Base-by-base conservation (phyloP, 768 basidiomycete genomes). In the Boletus rubescentipes region DNA sequence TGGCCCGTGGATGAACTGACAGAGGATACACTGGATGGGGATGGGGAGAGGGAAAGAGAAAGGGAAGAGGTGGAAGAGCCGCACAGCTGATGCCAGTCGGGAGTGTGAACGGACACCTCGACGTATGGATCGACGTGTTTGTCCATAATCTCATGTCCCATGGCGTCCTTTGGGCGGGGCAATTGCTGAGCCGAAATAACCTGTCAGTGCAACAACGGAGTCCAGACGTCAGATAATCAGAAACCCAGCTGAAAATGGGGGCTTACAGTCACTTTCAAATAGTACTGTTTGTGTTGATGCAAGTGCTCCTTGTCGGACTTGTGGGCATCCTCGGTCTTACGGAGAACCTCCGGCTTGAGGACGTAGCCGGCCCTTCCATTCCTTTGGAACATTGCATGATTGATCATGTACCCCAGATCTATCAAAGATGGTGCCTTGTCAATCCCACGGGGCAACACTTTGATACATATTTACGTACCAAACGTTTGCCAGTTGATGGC, bases 401-500 rank as follows among this genome's bases (percentile, higher is more conserved):
- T 99, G 68, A 98, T 91, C 76, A 87, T 85, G 65, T 87, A 89
- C 2, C 93, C 94, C 46, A 93, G 72, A 71, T 98, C 94, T 93
- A 67, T 38, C 49, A 30, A n/a, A 14, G 34, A 51, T 35, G 11
- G 11, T 20, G n/a, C 14, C 30, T 21, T 15, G 29, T 53, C n/a
- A 54, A 46, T 29, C 38, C 23, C 44, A 51, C 14, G 21, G 32
- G 15, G 39, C 55, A 32, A 32, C 32, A n/a, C 43, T n/a, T 15
- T 1, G 5, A 31, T 18, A n/a, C 43, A 1, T 30, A 18, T 43
- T 42, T 14, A 75, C 85, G 51, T 65, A 95, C 93, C 94, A 60
- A 86, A 86, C 0, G 94, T 98, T 72, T 99, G 96, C 93, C 94
- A 98, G 70, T 99, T 99, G 50, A 99, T 79, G 9, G 96, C 93